Evolutionary conservation across 2,329 filamentous ascomycete species (phyloP).

Genomic region (Trichoderma sp.): DNA sequence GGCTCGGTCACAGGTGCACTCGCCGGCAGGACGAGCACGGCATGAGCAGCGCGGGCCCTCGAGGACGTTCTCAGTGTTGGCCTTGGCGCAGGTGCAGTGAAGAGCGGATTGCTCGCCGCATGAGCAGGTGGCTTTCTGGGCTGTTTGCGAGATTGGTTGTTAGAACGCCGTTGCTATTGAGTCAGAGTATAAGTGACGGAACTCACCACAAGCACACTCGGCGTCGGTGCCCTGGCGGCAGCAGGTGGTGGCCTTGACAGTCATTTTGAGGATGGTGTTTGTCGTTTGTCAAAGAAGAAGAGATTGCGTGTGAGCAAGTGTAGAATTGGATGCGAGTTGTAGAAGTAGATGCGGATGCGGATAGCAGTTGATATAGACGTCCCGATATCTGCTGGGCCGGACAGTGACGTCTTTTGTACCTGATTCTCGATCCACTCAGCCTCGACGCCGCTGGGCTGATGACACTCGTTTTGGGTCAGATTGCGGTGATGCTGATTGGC

Average conservation of each 20-base stretch:
- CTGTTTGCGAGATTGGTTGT: constrained; percentile 38
- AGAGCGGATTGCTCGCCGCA: constrained; percentile 88
- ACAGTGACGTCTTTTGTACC: constrained; percentile 28
- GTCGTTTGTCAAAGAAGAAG: background rate
- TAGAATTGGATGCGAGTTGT: background rate
- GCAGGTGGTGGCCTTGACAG: constrained; percentile 52
- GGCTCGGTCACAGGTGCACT: constrained; percentile 79
- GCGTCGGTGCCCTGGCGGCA: constrained; percentile 53
- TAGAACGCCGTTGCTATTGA: too few relatives aligned
- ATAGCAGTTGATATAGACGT: background rate
- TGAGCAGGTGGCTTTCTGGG: constrained; percentile 73
- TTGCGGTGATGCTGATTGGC: constrained; percentile 26
- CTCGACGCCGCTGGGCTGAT: background rate
- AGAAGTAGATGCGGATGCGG: background rate
- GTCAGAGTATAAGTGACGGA: background rate
- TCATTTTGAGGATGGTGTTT: constrained; percentile 35
- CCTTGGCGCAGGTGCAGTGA: constrained; percentile 81
- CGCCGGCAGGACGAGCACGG: constrained; percentile 74
- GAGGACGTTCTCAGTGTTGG: constrained; percentile 71
- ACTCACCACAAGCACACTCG: constrained; percentile 61
- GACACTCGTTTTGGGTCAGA: constrained; percentile 7
- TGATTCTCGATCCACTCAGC: constrained; percentile 8
- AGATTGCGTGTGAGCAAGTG: background rate
- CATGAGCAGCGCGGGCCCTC: constrained; percentile 79
- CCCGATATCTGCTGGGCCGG: background rate